Base-by-base conservation (phyloP, 441 rosid genomes). In the Erysimum cheiri region DNA sequence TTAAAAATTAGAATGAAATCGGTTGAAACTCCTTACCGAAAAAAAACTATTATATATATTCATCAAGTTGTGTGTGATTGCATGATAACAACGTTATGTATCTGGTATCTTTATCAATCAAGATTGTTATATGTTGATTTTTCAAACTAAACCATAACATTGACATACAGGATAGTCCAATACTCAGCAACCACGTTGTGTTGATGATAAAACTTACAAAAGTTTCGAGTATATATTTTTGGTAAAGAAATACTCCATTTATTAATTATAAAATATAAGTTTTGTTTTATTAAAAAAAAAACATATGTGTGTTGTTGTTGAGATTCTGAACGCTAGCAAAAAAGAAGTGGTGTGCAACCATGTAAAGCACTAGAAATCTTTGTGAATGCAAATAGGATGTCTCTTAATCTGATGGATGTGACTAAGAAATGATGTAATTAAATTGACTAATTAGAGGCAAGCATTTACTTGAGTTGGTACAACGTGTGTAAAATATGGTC, bases 401-500 rank as follows among this genome's bases (percentile, higher is more conserved):
- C 37, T 74, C 31, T 69, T 57, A 37, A 62, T 62, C 60, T 39
- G 60, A 75, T 55, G 70, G 74, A 75, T 63, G 70, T 62, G 70
- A 75, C 63, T 62, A 62, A 15, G 56, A 74, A 17, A 44, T 55
- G 55, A 53, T 74, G 55, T 53, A 67, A 67, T 67, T 26, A 19
- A 41, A 11, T 35, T 62, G 70, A 75, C 69, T 75, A 62, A 26
- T 62, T 75, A 37, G 60, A 69, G 64, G 69, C 40, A 62, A 55
- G 36, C 66, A 62, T 69, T 62, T 62, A 36, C 11, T 69, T 40
- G 17, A 55, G 60, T 75, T 69, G 60, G 78, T 75, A 75, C 64
- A 60, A 74, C 58, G 78, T 69, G 65, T 62, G 70, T 69, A 19
- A 62, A 54, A 54, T 74, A 54, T 61, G 74, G 78, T 74, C 78